Evolutionary conservation across 805 yeast genomes (phyloP).

Genomic region (Ascoidea rubescens): DNA sequence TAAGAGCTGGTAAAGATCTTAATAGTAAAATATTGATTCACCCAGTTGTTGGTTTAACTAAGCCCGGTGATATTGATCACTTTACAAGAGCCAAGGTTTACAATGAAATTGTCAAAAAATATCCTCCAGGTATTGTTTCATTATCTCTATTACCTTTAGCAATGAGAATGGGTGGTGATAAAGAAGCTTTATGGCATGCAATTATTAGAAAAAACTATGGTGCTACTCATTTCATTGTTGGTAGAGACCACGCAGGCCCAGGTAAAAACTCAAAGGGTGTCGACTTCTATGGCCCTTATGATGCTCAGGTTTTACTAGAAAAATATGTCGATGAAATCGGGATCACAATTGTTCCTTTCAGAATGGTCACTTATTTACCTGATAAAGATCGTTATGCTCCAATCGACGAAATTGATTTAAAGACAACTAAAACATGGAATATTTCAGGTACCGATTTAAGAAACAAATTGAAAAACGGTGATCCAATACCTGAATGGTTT

Average conservation of each 20-base stretch:
- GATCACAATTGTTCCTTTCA: no score
- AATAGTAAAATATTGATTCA: slow-evolving; percentile 41
- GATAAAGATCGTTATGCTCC: no score
- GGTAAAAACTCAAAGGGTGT: slow-evolving; percentile 27
- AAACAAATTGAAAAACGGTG: no score
- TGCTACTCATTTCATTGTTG: slow-evolving; percentile 93
- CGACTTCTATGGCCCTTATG: no score
- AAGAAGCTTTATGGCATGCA: slow-evolving; percentile 98
- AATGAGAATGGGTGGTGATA: slow-evolving; percentile 98
- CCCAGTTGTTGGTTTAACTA: slow-evolving; percentile 94
- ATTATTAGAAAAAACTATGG: slow-evolving; percentile 93
- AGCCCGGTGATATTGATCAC: slow-evolving; percentile 96
- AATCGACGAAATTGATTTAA: no score
- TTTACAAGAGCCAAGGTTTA: slow-evolving; percentile 95
- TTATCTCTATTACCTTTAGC: slow-evolving; percentile 84
- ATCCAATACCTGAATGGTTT: no score
- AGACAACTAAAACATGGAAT: no score
- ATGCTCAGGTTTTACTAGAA: no score
- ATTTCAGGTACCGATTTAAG: no score
- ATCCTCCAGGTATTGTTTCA: slow-evolving; percentile 89
- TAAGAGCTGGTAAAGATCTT: no score
- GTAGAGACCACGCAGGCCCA: slow-evolving; percentile 98
- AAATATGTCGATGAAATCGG: no score
- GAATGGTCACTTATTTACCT: no score
- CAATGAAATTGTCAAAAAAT: slow-evolving; percentile 81